Conservation (phyloP, 768 basidiomycete species). For the Panaeolus papilionaceus region DNA sequence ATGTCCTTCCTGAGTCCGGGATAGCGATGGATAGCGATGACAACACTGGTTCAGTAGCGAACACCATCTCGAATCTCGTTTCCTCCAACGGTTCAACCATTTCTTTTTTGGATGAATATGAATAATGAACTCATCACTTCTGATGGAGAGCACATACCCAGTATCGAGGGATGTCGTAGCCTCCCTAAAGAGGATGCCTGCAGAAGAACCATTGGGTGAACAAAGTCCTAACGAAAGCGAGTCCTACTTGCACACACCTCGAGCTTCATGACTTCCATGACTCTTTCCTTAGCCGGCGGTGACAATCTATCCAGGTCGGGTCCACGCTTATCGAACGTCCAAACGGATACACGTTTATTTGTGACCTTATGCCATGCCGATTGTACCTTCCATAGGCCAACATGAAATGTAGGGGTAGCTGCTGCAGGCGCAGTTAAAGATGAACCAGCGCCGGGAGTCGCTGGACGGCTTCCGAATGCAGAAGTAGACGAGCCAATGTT, state of each 20-base stretch:
- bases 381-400: slow-evolving; percentile 92
- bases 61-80: slow-evolving; percentile 85
- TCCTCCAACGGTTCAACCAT: slow-evolving; percentile 98
- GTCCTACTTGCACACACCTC: slow-evolving; percentile 63
- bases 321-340: slow-evolving; percentile 87
- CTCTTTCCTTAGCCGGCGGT: slow-evolving; percentile 69
- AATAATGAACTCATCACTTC: slow-evolving; percentile 17
- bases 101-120: slow-evolving; percentile 52
- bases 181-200: slow-evolving; percentile 86
- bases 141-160: slow-evolving; percentile 55
- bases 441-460: slow-evolving; percentile 47
- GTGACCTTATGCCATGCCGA: slow-evolving; percentile 89
- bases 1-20: slow-evolving; percentile 60
- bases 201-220: slow-evolving; percentile 19
- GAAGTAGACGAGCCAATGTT: slow-evolving; percentile 56
- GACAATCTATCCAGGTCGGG: slow-evolving; percentile 77
- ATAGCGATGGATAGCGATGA: slow-evolving; percentile 84
- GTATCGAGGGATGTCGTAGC: slow-evolving; percentile 90
- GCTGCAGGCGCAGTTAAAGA: slow-evolving; percentile 45
- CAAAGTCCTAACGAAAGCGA: slow-evolving; percentile 18
- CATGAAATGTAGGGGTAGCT: slow-evolving; percentile 60
- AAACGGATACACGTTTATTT: slow-evolving; percentile 89
- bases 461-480: slow-evolving; percentile 47
- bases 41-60: slow-evolving; percentile 91
- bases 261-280: slow-evolving; percentile 85